phyloP scores from a whole-genome alignment of 2,329 filamentous ascomycete genomes.

The Colletotrichum cereale region DNA sequence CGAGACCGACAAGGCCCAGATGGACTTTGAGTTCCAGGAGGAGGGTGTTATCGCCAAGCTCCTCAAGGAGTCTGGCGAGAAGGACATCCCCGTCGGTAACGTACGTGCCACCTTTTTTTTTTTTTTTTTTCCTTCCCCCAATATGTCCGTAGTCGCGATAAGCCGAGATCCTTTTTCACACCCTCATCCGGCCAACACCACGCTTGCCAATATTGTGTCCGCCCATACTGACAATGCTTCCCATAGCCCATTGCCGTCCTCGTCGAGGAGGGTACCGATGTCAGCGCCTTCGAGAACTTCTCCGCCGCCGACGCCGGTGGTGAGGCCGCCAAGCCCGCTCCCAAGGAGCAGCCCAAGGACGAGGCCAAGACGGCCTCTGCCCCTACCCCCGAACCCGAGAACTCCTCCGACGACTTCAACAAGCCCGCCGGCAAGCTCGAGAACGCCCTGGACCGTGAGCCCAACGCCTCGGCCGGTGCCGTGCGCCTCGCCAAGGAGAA shows the following conservation, averaged over 20 bases:
- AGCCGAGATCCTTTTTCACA: neutral
- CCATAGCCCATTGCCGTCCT: constrained; percentile 92
- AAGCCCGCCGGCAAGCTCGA: constrained; percentile 86
- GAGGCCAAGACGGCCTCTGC: constrained; percentile 73
- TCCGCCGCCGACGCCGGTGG: constrained; percentile 91
- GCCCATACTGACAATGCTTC: constrained; percentile 32
- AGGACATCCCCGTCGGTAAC: constrained; percentile 93
- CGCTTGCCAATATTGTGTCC: constrained; percentile 15
- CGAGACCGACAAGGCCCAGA: constrained; percentile 99
- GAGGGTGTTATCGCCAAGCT: constrained; percentile 96
- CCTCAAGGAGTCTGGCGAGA: constrained; percentile 90
- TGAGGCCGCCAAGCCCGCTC: constrained; percentile 72
- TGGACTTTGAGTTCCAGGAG: constrained; percentile 99
- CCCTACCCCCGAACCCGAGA: constrained; percentile 65
- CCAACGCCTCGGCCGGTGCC: constrained; percentile 78
- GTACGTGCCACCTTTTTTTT: constrained; percentile 69
- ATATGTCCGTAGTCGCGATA: constrained; percentile 14
- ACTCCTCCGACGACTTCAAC: constrained; percentile 54
- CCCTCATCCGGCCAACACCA: constrained; percentile 29
- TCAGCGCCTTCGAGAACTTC: constrained; percentile 90
- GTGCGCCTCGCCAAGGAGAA: constrained; percentile 89
- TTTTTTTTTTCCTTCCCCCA: constrained; percentile 6
- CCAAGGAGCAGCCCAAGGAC: constrained; percentile 75
- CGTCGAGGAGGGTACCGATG: constrained; percentile 90
- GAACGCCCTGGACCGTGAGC: constrained; percentile 85